Base-by-base conservation (phyloP, 805 yeast species). In the Yamadazyma phyllophila region DNA sequence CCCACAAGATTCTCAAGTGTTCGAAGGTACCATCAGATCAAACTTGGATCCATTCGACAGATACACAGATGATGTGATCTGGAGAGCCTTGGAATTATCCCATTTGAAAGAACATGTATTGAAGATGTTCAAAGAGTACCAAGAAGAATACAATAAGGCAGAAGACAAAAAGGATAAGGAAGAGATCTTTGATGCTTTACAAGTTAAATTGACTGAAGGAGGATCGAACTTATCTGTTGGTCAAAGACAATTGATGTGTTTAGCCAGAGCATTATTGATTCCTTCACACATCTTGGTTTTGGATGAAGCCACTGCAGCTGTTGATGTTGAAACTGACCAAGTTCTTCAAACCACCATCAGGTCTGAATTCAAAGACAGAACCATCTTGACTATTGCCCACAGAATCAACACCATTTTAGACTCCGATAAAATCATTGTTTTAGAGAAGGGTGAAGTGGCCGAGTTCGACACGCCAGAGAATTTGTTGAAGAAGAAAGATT, bases 221-320 rank as follows among this genome's bases (percentile, higher is more conserved):
- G 74, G 75, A 9, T 60, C 72, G 10, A 69, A 73, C 48, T 67
- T 74, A 43, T 81, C 83, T 11, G 73, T 81, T 41, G 76, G 79
- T n/a, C 77, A 72, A 69, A 73, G 62, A 61, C 75, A 68, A 54
- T 80, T 62, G 69, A 77, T 87, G 83, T 87, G 95, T 68, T 73
- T 87, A 43, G 90, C 92, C 0, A 73, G 96, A 60, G 94, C 91
- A 1, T 68, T 87, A 49, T 72, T 85, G 52, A 82, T 81, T 50
- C 79, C 81, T 48, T 67, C 74, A 4, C 66, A 68, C 39, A 77
- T 87, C 35, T 71, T 87, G 51, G 82, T 87, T 7, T 66, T 87
- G 57, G 96, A 87, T 64, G 96, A 87, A 65, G 95, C 95, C 10
- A 87, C 96, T 2, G 94, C 96, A 4, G 90, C 92, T 5, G 94